These are phyloP conservation scores for Erythrophleum fordii DNA, from an alignment of 306 rosid species.

Conservation along the genomic window DNA sequence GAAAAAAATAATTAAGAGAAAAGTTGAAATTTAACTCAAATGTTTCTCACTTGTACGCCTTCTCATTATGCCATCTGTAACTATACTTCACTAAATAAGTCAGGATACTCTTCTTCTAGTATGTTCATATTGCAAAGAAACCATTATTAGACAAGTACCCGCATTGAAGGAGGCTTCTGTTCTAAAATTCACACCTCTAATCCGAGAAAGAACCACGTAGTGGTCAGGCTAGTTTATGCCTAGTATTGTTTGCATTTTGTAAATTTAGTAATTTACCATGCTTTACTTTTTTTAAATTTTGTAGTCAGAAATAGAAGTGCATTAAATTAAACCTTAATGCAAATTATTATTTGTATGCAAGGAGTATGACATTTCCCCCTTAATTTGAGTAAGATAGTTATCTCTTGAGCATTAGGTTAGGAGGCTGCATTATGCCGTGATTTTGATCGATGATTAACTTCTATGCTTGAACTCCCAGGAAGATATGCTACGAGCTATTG, in stretches of 20 bases:
- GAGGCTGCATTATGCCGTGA: background rate
- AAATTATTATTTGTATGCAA: background rate
- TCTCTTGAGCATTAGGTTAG: background rate
- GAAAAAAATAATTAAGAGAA: background rate
- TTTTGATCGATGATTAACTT: background rate
- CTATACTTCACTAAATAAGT: conserved; percentile 23
- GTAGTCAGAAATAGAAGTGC: background rate
- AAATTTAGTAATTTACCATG: background rate
- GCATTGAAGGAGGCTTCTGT: background rate
- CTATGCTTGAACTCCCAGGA: background rate
- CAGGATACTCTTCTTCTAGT: background rate
- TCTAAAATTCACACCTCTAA: background rate
- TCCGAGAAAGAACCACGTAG: background rate
- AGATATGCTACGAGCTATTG: too few relatives aligned
- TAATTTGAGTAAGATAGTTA: too few relatives aligned
- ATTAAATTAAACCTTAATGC: too few relatives aligned
- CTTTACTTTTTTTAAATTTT: too few relatives aligned
- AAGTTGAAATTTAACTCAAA: conserved; percentile 11
- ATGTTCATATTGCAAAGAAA: background rate
- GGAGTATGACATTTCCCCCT: background rate
- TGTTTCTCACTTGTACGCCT: background rate
- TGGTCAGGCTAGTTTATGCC: background rate
- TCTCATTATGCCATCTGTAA: conserved; percentile 15
- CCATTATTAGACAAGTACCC: background rate
- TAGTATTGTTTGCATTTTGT: too few relatives aligned